Conservation (phyloP, 495 filamentous ascomycete species). For the Acidiella bohemica region DNA sequence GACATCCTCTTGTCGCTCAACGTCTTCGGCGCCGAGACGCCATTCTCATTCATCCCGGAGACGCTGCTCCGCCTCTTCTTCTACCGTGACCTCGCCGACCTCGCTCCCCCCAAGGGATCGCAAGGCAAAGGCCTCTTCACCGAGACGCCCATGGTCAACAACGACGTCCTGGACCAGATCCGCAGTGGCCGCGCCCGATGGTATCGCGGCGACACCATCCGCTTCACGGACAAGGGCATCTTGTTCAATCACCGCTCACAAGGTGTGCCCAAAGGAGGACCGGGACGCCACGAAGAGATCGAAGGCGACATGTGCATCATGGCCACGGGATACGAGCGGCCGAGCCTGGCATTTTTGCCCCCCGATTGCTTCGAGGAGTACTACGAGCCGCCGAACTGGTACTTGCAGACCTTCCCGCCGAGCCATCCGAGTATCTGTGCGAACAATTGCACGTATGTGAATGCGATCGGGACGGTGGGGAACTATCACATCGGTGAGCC, state of each 20-base stretch:
- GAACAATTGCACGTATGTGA: slow-evolving; percentile 75
- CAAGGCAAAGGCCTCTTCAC: slow-evolving; percentile 56
- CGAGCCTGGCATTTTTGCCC: slow-evolving; percentile 59
- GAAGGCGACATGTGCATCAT: slow-evolving; percentile 66
- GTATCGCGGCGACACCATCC: slow-evolving; percentile 65
- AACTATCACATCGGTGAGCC: slow-evolving; percentile 59
- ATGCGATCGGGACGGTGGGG: slow-evolving; percentile 66
- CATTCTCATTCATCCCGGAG: slow-evolving; percentile 66
- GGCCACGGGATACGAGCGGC: slow-evolving; percentile 70
- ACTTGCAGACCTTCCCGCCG: slow-evolving; percentile 68
- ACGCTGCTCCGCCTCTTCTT: slow-evolving; percentile 62
- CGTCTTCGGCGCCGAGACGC: slow-evolving; percentile 63
- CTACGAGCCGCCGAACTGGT: slow-evolving; percentile 75
- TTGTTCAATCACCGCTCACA: slow-evolving; percentile 54
- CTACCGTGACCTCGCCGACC: slow-evolving; percentile 68
- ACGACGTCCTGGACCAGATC: slow-evolving; percentile 62
- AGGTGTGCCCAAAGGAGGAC: slow-evolving; percentile 60
- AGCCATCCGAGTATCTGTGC: slow-evolving; percentile 50
- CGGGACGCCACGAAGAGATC: slow-evolving; percentile 48
- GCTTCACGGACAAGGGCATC: slow-evolving; percentile 47
- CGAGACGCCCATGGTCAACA: slow-evolving; percentile 77
- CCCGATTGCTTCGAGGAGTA: slow-evolving; percentile 53
- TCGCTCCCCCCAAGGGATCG: slow-evolving; percentile 41
- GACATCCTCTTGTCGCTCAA: slow-evolving; percentile 64
- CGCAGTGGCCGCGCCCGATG: slow-evolving; percentile 59